A percentile compares a stretch with the other conserved stretches of the same genome.
phyloP scores from a whole-genome alignment of 352 stramenopile genomes.

The Paralagenidium karlingii region DNA sequence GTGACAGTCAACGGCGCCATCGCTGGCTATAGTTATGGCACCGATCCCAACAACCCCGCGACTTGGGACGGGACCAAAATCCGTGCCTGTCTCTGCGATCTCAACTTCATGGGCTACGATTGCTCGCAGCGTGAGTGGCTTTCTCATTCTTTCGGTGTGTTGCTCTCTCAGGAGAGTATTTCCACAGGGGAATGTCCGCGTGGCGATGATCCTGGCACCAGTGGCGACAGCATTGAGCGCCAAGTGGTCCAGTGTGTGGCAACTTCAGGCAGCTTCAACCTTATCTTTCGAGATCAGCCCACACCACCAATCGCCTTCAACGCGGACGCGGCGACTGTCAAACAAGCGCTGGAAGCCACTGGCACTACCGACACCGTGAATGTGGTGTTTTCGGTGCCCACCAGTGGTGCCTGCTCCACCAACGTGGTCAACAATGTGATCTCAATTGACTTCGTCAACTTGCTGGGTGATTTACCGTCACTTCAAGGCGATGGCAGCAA shows the following conservation, averaged over 20 bases:
- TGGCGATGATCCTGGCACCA: constrained; percentile 55
- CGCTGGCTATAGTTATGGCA: constrained; percentile 38
- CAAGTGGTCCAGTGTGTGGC: constrained; percentile 52
- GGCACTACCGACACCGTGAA: constrained; percentile 23
- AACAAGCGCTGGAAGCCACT: constrained; percentile 33
- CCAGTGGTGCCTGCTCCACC: constrained; percentile 24
- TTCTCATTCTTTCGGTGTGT: not conserved
- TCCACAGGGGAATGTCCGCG: constrained; percentile 48
- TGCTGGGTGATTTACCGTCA: constrained; percentile 38
- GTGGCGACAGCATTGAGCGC: constrained; percentile 35
- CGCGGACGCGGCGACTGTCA: constrained; percentile 17
- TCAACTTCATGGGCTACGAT: constrained; percentile 44
- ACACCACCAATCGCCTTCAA: constrained; percentile 25
- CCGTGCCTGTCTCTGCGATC: constrained; percentile 52
- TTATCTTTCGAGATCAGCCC: constrained; percentile 49
- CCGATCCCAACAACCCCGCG: constrained; percentile 46
- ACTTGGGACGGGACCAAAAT: constrained; percentile 66
- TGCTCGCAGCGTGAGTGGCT: constrained; percentile 41
- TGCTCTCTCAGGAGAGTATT: not conserved
- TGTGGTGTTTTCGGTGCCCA: constrained; percentile 19
- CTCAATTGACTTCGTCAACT: constrained; percentile 39
- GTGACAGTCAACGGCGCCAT: constrained; percentile 37
- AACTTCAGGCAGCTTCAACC: constrained; percentile 38
- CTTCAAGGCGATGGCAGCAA: constrained; percentile 18
- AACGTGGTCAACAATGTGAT: constrained; percentile 26